phyloP scores from a whole-genome alignment of 2,329 filamentous ascomycete species.

The Penicillium sp. region DNA sequence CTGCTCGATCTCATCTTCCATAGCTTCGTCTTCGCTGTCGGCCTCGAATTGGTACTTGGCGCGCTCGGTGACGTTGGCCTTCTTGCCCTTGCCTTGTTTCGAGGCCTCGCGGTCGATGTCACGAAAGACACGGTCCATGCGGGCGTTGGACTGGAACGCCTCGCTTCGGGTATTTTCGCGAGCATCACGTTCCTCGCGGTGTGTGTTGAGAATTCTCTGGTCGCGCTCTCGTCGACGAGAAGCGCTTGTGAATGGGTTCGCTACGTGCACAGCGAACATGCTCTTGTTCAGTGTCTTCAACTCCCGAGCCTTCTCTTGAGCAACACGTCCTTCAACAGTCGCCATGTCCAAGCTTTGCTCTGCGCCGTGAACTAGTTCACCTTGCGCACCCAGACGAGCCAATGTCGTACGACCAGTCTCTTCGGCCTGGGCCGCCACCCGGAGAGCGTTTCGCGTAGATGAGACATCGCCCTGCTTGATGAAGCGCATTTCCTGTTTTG shows the following conservation, averaged over 20 bases:
- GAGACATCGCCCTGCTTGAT: conserved; percentile 72
- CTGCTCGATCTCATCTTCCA: conserved; percentile 65
- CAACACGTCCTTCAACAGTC: conserved; percentile 66
- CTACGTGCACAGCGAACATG: conserved; percentile 82
- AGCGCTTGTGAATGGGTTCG: conserved; percentile 69
- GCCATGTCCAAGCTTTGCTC: conserved; percentile 78
- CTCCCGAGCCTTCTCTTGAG: conserved; percentile 74
- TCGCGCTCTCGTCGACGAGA: conserved; percentile 60
- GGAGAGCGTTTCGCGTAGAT: conserved; percentile 64
- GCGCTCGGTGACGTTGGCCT: conserved; percentile 53
- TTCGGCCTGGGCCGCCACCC: conserved; percentile 62
- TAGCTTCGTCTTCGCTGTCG: conserved; percentile 63
- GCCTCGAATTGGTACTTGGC: conserved; percentile 73
- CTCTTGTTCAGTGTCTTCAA: conserved; percentile 78
- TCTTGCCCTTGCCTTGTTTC: conserved; percentile 48
- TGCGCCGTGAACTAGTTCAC: conserved; percentile 73
- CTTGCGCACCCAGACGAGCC: conserved; percentile 67
- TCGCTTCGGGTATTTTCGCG: conserved; percentile 53
- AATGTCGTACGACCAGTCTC: conserved; percentile 67
- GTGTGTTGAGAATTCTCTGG: conserved; percentile 61
- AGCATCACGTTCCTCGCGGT: conserved; percentile 51
- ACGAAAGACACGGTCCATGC: conserved; percentile 59
- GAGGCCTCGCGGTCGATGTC: conserved; percentile 53
- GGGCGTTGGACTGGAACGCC: conserved; percentile 51
- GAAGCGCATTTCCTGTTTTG: conserved; percentile 67